Base-by-base conservation (phyloP, 106 monocot species). In the Dioscorea alata region DNA sequence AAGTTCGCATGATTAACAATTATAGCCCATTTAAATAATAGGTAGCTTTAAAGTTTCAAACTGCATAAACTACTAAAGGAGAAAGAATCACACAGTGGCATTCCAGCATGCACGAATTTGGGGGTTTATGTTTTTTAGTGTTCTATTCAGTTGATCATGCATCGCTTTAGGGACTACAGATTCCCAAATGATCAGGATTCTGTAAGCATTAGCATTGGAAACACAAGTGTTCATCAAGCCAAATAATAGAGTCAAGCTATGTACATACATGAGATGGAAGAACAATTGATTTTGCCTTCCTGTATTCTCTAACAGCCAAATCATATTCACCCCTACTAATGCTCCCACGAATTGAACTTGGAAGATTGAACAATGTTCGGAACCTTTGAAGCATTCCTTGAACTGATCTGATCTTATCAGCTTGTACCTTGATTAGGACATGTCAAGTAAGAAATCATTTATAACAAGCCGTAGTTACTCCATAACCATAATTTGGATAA, bases 331-430 rank as follows among this genome's bases (percentile, higher is more conserved):
- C 99, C 65, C 93, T 99, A 35, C 75, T 83, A 9, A 99, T 93
- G 75, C 74, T 93, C 33, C 87, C 92, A 67, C 93, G 89, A 81
- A 99, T 99, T 68, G 85, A 58, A 70, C 99, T 99, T 52, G 99
- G 99, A 68, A 99, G 77, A 81, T 99, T 99, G 66, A 99, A 99
- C 23, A 99, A 67, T 42, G 92, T 99, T 32, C 99, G 82, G 60
- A 99, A 99, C 56, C 99, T 85, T 71, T 99, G 99, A 79, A 99
- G 87, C 99, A 93, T 99, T 73, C 99, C 99, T 87, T 99, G 99
- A 32, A 99, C 99, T 50, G 99, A 99, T 82, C 99, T 92, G 51
- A 99, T 99, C 71, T 99, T 99, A 73, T 99, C 99, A 73, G 99
- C 90, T 93, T 99, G 99, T 21, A 78, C 90, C 99, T 99, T 72